A percentile compares a stretch with the other conserved stretches of the same genome.
Conservation (phyloP, 495 filamentous ascomycete species). For the Podospora comata region DNA sequence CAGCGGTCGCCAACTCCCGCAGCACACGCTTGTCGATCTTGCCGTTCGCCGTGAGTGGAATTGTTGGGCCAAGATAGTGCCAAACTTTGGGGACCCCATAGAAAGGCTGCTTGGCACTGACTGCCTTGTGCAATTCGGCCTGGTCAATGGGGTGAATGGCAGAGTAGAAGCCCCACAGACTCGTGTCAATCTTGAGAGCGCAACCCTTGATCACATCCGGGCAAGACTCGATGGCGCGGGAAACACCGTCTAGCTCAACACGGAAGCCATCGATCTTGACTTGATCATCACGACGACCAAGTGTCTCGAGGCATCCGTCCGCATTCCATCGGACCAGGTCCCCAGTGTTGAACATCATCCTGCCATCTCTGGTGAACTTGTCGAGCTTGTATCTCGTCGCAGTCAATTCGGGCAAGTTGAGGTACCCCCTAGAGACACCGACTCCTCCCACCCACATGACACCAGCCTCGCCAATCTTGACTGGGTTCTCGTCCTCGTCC, state of each 20-base stretch:
- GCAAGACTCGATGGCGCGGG: slow-evolving; percentile 30
- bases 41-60: slow-evolving; percentile 39
- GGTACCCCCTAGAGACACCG: slow-evolving; percentile 38
- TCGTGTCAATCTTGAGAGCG: slow-evolving; percentile 32
- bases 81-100: slow-evolving; percentile 35
- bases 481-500: slow-evolving; percentile 37
- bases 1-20: neutral
- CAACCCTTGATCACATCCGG: slow-evolving; percentile 33
- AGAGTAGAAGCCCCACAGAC: slow-evolving; percentile 37
- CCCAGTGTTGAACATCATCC: slow-evolving; percentile 38
- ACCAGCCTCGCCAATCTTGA: slow-evolving; percentile 32
- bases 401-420: slow-evolving; percentile 37
- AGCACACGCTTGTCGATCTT: slow-evolving; percentile 40
- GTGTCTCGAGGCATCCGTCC: slow-evolving; percentile 32
- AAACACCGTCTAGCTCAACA: slow-evolving; percentile 41
- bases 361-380: slow-evolving; percentile 34
- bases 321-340: slow-evolving; percentile 37
- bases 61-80: slow-evolving; percentile 21
- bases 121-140: slow-evolving; percentile 15
- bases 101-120: slow-evolving; percentile 31
- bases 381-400: slow-evolving; percentile 33
- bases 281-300: slow-evolving; percentile 39
- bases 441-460: slow-evolving; percentile 41
- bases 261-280: slow-evolving; percentile 43
- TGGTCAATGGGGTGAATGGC: slow-evolving; percentile 17